Evolutionary conservation across 768 basidiomycete species (phyloP), one percentile per base, ranked within the genome.

Genomic region (Serendipita indica): DNA sequence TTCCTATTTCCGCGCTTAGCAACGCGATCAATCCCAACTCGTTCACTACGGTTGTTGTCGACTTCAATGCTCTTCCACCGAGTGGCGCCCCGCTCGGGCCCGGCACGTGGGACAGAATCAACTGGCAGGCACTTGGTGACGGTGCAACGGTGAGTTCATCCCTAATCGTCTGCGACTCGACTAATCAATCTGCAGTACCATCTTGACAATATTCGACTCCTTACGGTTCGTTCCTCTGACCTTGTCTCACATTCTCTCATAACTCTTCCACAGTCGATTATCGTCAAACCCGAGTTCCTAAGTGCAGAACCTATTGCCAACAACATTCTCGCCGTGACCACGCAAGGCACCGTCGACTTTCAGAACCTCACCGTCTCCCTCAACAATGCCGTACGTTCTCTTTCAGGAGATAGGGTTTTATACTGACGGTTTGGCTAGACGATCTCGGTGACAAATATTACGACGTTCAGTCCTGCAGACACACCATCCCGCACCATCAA

Each of bases 51-150:
- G 65, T 78, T 35, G 61, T 75, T 37, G 70, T 79, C 41, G 70
- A 79, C 66, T 79, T 79, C 67, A 72, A 66, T 46, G 64, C 70
- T 58, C 67, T 79, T 25, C 59, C 64, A 12, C 76, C 77, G 22
- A 74, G 73, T 1, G 71, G 65, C 34, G 73, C 74, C 25, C 65
- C 64, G 16, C 68, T 69, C 10, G 71, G 69, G 13, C 65, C 64
- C 59, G 75, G 68, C 22, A 73, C 72, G 16, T 77, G 78, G 78
- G 74, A 79, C 60, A 74, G 77, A 58, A 69, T 79, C 45, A 74
- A 64, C 46, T 75, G 73, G 67, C 78, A 79, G 65, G 75, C 71
- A 7, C 70, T 72, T 30, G 73, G 58, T 12, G 73, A 73, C 61
- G 78, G 78, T 3, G 78, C 75, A 45, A 62, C 68, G 27, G 64